phyloP scores from a whole-genome alignment of 495 filamentous ascomycete species.

The Podospora anserina region DNA sequence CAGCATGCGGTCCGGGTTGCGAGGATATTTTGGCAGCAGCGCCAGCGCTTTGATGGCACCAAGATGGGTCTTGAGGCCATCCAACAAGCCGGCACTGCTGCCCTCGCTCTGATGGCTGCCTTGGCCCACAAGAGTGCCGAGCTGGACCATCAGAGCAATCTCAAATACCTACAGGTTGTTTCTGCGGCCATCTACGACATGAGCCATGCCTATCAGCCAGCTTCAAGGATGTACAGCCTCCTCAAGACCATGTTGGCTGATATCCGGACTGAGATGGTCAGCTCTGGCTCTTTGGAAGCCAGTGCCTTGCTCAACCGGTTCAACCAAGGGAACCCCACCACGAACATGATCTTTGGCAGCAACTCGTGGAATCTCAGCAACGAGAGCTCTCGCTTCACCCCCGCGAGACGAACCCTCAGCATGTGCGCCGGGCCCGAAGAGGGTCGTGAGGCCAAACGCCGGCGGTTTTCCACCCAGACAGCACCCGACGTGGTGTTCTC shows the following conservation, averaged over 20 bases:
- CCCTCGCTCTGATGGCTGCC: slow-evolving; percentile 51
- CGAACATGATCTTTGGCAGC: slow-evolving; percentile 13
- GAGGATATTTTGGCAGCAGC: slow-evolving; percentile 51
- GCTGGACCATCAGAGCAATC: slow-evolving; percentile 34
- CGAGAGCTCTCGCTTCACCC: neutral
- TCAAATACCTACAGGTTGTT: slow-evolving; percentile 38
- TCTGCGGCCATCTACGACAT: slow-evolving; percentile 44
- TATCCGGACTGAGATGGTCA: slow-evolving; percentile 32
- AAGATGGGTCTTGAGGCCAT: slow-evolving; percentile 44
- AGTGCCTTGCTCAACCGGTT: slow-evolving; percentile 11
- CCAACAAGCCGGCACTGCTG: slow-evolving; percentile 52
- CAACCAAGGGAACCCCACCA: slow-evolving; percentile 6
- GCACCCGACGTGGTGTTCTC: slow-evolving; percentile 5
- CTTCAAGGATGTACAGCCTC: slow-evolving; percentile 34
- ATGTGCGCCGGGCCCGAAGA: slow-evolving; percentile 11
- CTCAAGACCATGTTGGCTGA: slow-evolving; percentile 36
- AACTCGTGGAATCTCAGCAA: slow-evolving; percentile 6
- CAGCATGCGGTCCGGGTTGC: slow-evolving; percentile 51
- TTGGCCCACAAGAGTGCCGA: slow-evolving; percentile 39
- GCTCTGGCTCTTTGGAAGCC: slow-evolving; percentile 15
- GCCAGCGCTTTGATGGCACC: slow-evolving; percentile 47
- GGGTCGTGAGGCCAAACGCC: slow-evolving; percentile 18
- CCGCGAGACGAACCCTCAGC: neutral
- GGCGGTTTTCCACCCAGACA: slow-evolving; percentile 21
- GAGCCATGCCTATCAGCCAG: slow-evolving; percentile 40